phyloP scores from a whole-genome alignment of 2,329 filamentous ascomycete species.

The Sporothrix schenckii region DNA sequence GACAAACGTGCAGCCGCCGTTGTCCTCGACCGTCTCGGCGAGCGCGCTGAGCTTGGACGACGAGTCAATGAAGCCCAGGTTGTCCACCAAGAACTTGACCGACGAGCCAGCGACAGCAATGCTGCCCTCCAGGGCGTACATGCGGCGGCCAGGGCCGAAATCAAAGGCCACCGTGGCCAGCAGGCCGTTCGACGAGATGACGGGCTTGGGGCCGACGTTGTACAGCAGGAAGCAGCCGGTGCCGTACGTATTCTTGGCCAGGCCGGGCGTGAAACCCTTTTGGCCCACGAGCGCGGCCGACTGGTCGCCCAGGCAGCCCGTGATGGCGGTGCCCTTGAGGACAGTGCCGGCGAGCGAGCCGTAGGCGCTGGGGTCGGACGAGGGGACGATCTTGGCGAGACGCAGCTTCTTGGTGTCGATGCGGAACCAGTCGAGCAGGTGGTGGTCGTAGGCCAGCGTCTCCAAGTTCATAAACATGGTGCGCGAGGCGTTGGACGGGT shows the following conservation, averaged over 20 bases:
- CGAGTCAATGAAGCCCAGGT: constrained; percentile 62
- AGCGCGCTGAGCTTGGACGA: constrained; percentile 55
- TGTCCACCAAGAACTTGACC: constrained; percentile 72
- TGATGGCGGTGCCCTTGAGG: constrained; percentile 70
- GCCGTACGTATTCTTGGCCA: constrained; percentile 89
- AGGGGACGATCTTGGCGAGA: constrained; percentile 79
- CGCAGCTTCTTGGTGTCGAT: constrained; percentile 68
- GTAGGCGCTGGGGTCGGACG: constrained; percentile 73
- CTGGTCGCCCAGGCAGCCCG: constrained; percentile 86
- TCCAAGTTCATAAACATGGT: constrained; percentile 94
- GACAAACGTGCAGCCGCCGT: constrained; percentile 82
- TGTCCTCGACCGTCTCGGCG: constrained; percentile 64
- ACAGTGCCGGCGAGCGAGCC: constrained; percentile 67
- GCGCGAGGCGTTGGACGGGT: constrained; percentile 82
- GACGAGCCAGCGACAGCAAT: constrained; percentile 83
- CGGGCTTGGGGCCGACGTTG: constrained; percentile 81
- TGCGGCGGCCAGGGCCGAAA: constrained; percentile 62
- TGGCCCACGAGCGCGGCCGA: constrained; percentile 84
- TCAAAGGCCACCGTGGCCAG: constrained; percentile 85
- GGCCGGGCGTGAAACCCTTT: constrained; percentile 77
- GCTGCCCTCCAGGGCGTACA: constrained; percentile 82
- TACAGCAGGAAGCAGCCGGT: constrained; percentile 88
- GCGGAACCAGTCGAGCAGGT: constrained; percentile 76
- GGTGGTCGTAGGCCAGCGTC: constrained; percentile 77
- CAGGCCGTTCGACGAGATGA: constrained; percentile 80